Evolutionary conservation across 2,329 filamentous ascomycete species (phyloP).

Genomic region (Aspergillus sp.): DNA sequence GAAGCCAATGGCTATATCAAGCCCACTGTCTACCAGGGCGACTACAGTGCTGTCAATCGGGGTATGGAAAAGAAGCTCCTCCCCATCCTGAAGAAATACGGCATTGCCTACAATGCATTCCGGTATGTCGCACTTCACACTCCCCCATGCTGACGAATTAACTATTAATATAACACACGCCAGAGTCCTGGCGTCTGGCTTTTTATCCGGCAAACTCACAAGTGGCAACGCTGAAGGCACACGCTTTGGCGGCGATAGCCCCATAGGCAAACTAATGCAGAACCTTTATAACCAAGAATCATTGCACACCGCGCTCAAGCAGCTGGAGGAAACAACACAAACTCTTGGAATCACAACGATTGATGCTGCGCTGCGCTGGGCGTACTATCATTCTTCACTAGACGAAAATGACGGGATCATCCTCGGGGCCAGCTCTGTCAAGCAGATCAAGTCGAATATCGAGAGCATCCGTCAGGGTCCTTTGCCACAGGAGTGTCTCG

Average conservation of each 20-base stretch:
- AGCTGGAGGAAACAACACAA: constrained; percentile 22
- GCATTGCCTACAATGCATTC: constrained; percentile 5
- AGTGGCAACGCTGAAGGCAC: constrained; percentile 20
- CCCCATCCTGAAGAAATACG: constrained; percentile 30
- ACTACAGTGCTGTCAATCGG: constrained; percentile 35
- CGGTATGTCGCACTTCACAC: background rate
- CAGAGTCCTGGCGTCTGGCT: constrained; percentile 28
- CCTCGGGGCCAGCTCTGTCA: constrained; percentile 27
- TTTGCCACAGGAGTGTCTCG: constrained; percentile 30
- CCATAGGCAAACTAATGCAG: constrained; percentile 17
- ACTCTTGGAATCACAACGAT: constrained; percentile 20
- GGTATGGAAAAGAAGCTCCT: constrained; percentile 31
- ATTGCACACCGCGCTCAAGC: constrained; percentile 23
- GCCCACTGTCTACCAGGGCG: constrained; percentile 37
- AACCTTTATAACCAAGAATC: constrained; percentile 24
- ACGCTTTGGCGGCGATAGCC: constrained; percentile 22
- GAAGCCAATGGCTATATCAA: constrained; percentile 31
- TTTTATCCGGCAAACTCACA: constrained; percentile 30
- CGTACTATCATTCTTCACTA: constrained; percentile 26
- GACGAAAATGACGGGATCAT: constrained; percentile 26
- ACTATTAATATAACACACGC: background rate
- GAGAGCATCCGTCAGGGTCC: constrained; percentile 24
- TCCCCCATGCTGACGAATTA: background rate
- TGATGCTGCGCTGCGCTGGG: constrained; percentile 34
- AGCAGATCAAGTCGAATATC: constrained; percentile 28